Conservation (phyloP, 495 filamentous ascomycete genomes). For the Melanomma pulvis-pyrius region DNA sequence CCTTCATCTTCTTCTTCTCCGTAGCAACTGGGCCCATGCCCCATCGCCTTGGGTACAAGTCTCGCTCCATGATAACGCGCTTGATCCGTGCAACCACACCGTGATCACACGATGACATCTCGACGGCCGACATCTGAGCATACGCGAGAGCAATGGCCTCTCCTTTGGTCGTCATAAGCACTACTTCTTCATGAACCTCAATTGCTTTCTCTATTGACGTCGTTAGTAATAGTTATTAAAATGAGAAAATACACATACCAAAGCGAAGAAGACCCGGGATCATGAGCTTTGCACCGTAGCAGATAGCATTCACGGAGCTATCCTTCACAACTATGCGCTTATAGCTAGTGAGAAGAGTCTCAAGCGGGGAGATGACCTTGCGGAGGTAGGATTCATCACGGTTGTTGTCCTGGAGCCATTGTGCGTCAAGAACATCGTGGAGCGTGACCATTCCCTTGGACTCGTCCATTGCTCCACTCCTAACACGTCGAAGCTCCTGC, state of each 20-base stretch:
- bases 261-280: slow-evolving; percentile 91
- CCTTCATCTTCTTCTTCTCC: slow-evolving; percentile 99
- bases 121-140: slow-evolving; percentile 92
- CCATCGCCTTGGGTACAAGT: slow-evolving; percentile 93
- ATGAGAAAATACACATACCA: slow-evolving; percentile 54
- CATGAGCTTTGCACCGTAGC: slow-evolving; percentile 98
- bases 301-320: slow-evolving; percentile 90
- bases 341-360: slow-evolving; percentile 87
- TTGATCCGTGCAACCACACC: slow-evolving; percentile 97
- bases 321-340: slow-evolving; percentile 98
- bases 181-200: slow-evolving; percentile 87
- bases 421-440: slow-evolving; percentile 94
- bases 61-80: slow-evolving; percentile 98
- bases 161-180: slow-evolving; percentile 97
- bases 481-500: slow-evolving; percentile 94
- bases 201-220: slow-evolving; percentile 70
- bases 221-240: slow-evolving; percentile 9
- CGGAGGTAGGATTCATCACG: slow-evolving; percentile 86
- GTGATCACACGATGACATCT: slow-evolving; percentile 89
- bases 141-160: slow-evolving; percentile 96
- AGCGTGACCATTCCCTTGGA: slow-evolving; percentile 83
- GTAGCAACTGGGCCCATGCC: slow-evolving; percentile 85
- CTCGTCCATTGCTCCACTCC: slow-evolving; percentile 94
- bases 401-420: slow-evolving; percentile 90
- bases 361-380: slow-evolving; percentile 83